Base-by-base conservation (phyloP, 2,329 filamentous ascomycete species). In the Neonectria ditissima region DNA sequence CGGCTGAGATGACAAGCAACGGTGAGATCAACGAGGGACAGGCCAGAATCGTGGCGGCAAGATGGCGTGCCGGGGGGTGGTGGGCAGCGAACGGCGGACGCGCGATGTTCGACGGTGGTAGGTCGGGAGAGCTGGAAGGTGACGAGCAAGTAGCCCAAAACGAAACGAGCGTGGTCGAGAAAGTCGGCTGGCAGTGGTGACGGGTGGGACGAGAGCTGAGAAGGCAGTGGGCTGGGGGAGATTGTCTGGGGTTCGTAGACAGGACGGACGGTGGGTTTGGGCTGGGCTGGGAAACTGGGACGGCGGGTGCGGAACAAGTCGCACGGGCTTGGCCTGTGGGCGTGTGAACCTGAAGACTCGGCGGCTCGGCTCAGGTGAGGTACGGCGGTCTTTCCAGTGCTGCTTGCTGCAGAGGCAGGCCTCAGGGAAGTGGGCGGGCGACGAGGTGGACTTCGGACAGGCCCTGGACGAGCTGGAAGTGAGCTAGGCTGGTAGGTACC, bases 141-240 rank as follows among this genome's bases (percentile, higher is more conserved):
- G 48, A 56, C 67, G 58, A 65, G 69, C 65, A 67, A 54, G 54
- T 59, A 55, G 69, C 56, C 60, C 56, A 62, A 65, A 61, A 56
- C 53, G 53, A 61, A 68, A 69, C 64, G 68, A 68, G 64, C 61
- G 65, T 65, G 65, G 52, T 56, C 57, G 54, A 70, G 52, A 67
- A 37, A 62, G 57, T 66, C 53, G 67, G 69, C 56, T 57, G 65
- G 53, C 69, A 58, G 61, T 58, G 65, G 60, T 67, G 66, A 64
- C 58, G 57, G 74, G 74, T 75, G 73, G 74, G 73, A 78, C 76
- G 70, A 70, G 66, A 75, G 73, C 73, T 73, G 73, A 72, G 68
- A 71, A 66, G 67, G 66, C 59, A 63, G 63, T 69, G 69, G 65
- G 65, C 66, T 68, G 22, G 62, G 68, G 58, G 62, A 72, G 52